phyloP scores from a whole-genome alignment of 345 rosid genomes.

The Psidium friedrichsthalianum region DNA sequence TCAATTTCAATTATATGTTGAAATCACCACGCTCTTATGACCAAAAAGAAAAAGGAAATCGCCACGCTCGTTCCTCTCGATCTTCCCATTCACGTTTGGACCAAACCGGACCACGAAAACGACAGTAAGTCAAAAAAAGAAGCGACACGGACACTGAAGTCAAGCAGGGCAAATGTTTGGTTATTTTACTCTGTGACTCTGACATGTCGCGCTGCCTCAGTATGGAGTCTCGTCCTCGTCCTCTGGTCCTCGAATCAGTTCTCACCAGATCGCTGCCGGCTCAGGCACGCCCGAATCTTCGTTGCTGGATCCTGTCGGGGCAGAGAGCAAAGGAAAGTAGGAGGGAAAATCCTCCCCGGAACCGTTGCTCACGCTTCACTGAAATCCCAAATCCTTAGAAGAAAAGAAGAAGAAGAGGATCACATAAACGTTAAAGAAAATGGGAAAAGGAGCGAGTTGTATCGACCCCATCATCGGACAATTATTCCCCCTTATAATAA shows the following conservation, averaged over 20 bases:
- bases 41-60: too few species aligned
- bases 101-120: background rate
- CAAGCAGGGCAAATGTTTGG: background rate
- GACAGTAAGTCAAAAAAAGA: background rate
- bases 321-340: background rate
- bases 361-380: background rate
- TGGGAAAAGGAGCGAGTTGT: background rate
- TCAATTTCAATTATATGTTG: too few species aligned
- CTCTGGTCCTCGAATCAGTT: background rate
- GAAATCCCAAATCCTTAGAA: background rate
- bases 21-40: background rate
- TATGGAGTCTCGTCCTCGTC: background rate
- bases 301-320: constrained; percentile 1
- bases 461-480: constrained; percentile 1
- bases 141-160: background rate
- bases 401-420: background rate
- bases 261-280: background rate
- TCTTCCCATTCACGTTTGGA: background rate
- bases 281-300: constrained; percentile 4
- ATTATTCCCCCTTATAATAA: background rate
- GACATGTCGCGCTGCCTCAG: background rate
- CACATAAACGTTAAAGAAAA: background rate
- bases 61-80: background rate
- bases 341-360: background rate
- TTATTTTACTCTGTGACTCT: background rate